phyloP scores from a whole-genome alignment of 352 stramenopile species.

The Globisporangium mamillatum region DNA sequence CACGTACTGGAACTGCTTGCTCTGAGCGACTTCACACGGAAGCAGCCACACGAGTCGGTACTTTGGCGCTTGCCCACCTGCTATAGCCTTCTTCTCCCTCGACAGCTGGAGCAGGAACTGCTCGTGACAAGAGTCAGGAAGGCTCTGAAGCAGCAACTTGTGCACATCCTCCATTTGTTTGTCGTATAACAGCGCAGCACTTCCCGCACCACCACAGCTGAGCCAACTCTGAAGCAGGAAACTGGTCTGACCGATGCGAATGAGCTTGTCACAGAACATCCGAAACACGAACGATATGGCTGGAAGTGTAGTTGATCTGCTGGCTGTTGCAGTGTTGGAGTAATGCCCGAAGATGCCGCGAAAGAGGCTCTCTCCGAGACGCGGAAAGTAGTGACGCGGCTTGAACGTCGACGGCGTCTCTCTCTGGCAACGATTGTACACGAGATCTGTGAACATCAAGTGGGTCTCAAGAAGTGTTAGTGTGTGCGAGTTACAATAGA shows the following conservation, averaged over 20 bases:
- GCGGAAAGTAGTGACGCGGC: conserved; percentile 40
- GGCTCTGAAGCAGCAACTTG: conserved; percentile 32
- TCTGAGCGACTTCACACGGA: conserved; percentile 28
- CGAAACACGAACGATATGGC: conserved; percentile 35
- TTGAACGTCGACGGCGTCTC: conserved; percentile 45
- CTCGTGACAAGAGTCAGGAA: conserved; percentile 52
- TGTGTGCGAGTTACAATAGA: too few species aligned
- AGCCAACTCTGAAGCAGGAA: conserved; percentile 51
- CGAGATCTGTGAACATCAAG: conserved; percentile 35
- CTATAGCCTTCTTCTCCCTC: conserved; percentile 10
- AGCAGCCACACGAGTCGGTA: conserved; percentile 51
- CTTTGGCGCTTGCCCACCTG: conserved; percentile 25
- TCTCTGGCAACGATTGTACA: conserved; percentile 57
- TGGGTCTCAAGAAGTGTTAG: too few species aligned
- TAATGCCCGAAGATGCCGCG: conserved; percentile 14
- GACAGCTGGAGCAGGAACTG: conserved; percentile 46
- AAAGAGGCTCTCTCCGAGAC: conserved; percentile 47
- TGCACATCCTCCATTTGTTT: conserved; percentile 17
- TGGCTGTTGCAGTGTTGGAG: background rate
- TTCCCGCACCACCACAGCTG: background rate
- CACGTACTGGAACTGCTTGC: conserved; percentile 63
- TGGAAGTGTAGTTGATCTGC: background rate
- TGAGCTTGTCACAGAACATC: conserved; percentile 61
- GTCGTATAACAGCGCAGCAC: conserved; percentile 27
- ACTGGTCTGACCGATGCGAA: conserved; percentile 49